phyloP scores from a whole-genome alignment of 495 filamentous ascomycete genomes.

The Corynascus novoguineensis region DNA sequence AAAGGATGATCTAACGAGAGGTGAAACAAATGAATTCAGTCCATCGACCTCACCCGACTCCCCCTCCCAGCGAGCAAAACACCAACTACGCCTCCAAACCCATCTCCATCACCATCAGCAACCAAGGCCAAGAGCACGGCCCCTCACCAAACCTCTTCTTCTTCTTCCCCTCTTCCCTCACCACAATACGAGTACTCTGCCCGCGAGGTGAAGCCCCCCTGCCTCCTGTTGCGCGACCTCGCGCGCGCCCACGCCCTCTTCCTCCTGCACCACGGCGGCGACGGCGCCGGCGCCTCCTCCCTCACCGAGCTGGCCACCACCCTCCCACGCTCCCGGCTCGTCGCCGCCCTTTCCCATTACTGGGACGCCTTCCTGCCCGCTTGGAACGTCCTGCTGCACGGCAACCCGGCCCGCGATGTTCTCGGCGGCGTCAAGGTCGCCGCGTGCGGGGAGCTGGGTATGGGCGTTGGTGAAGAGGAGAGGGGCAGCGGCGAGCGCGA shows the following conservation, averaged over 20 bases:
- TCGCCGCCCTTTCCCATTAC: slow-evolving; percentile 64
- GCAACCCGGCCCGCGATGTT: slow-evolving; percentile 75
- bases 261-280: slow-evolving; percentile 75
- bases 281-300: slow-evolving; percentile 55
- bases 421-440: slow-evolving; percentile 85
- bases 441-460: slow-evolving; percentile 81
- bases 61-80: slow-evolving; percentile 36
- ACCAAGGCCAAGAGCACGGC: slow-evolving; percentile 10
- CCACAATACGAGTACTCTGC: slow-evolving; percentile 67
- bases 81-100: not conserved
- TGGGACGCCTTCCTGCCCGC: slow-evolving; percentile 76
- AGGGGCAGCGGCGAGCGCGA: slow-evolving; percentile 87
- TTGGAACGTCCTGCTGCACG: slow-evolving; percentile 87
- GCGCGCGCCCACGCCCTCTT: slow-evolving; percentile 77
- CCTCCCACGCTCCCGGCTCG: slow-evolving; percentile 42
- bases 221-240: slow-evolving; percentile 72
- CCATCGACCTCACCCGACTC: slow-evolving; percentile 66
- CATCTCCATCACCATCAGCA: not conserved
- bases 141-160: not conserved
- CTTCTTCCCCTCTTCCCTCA: no score
- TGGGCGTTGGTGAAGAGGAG: slow-evolving; percentile 91
- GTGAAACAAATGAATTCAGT: no score
- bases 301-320: slow-evolving; percentile 44
- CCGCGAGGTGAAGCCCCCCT: slow-evolving; percentile 78
- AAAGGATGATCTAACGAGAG: slow-evolving; percentile 1